phyloP scores from a whole-genome alignment of 768 basidiomycete genomes.

The Leccinum rimulosum region DNA sequence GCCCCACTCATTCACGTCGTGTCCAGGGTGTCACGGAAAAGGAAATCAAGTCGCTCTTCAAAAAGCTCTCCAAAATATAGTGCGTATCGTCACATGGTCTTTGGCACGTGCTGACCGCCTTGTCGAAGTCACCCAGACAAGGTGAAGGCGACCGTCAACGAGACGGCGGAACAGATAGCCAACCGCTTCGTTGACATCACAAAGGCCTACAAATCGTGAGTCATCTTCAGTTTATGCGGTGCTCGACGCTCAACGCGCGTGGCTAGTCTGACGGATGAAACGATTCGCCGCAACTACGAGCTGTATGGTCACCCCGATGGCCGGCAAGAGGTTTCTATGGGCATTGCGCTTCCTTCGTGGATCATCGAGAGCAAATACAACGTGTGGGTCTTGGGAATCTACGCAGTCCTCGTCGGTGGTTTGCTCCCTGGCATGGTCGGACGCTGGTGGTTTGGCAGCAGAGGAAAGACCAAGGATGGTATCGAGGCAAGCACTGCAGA shows the following conservation, averaged over 20 bases:
- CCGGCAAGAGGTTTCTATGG: conserved; percentile 90
- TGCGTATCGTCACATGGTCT: conserved; percentile 29
- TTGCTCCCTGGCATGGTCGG: conserved; percentile 86
- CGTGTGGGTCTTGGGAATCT: conserved; percentile 84
- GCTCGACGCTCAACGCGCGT: neutral
- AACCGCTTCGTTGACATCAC: conserved; percentile 88
- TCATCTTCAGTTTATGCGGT: too few species aligned
- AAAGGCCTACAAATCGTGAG: conserved; percentile 93
- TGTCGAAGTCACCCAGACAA: conserved; percentile 90
- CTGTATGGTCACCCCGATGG: conserved; percentile 95
- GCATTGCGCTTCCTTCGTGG: conserved; percentile 93
- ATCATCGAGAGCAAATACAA: conserved; percentile 90
- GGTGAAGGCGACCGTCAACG: conserved; percentile 75
- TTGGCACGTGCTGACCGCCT: neutral
- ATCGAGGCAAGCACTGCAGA: conserved; percentile 79
- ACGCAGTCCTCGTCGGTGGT: conserved; percentile 85
- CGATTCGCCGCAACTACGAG: conserved; percentile 85
- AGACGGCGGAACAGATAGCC: conserved; percentile 85
- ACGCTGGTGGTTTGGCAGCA: conserved; percentile 96
- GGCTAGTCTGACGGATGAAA: conserved; percentile 83
- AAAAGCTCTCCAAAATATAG: conserved; percentile 87
- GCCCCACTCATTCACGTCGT: neutral
- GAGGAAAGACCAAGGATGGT: conserved; percentile 89
- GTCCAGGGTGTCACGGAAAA: conserved; percentile 69
- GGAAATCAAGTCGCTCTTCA: conserved; percentile 94